Base-by-base conservation (phyloP, 140 eudicot genomes). In the Ambrosia hybrid region DNA sequence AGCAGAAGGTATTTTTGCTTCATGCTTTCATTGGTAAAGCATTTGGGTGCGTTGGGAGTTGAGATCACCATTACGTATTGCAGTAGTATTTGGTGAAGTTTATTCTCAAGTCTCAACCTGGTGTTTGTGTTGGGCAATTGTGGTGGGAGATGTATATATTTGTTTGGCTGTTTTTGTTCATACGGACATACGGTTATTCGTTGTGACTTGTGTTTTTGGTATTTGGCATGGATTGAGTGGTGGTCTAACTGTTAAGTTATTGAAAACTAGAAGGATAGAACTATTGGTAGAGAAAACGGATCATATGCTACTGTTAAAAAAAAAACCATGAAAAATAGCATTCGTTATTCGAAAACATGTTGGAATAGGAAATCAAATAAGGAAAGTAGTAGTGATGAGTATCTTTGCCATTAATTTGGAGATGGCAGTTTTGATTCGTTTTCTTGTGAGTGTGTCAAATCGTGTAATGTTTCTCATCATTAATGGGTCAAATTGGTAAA, bases 1-100 rank as follows among this genome's bases (percentile, higher is more conserved):
- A 10, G 43, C 41, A 43, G 75, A 41, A 41, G 26, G 67, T 57
- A 55, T 39, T 37, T 57, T 12, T 41, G 68, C 46, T 71, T 39
- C 6, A 37, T 63, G 68, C 33, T 11, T 37, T 63, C 9, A 21
- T 43, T 17, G 68, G 45, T 71, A 45, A 12, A 55, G 53, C 39
- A 16, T 70, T 70, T 70, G 65, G 65, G 65, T 70, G 60, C 16
- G 9, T 5, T 5, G 65, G 65, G 17, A 55, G 16, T 36, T 15
- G 41, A 33, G 74, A 56, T 69, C 51, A 53, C n/a, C 64, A 4
- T 69, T 51, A n/a, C 30, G 13, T 68, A n/a, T 51, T 67, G 43
- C 45, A 30, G 5, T 5, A 49, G 41, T 5, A 51, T 13, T 34
- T 68, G 51, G 62, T 17, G 12, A 43, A 49, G 5, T 30, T 68